These are phyloP conservation scores for Trichoderma atrobrunneum DNA, from an alignment of 2,329 filamentous ascomycete species.

Conservation along the genomic window DNA sequence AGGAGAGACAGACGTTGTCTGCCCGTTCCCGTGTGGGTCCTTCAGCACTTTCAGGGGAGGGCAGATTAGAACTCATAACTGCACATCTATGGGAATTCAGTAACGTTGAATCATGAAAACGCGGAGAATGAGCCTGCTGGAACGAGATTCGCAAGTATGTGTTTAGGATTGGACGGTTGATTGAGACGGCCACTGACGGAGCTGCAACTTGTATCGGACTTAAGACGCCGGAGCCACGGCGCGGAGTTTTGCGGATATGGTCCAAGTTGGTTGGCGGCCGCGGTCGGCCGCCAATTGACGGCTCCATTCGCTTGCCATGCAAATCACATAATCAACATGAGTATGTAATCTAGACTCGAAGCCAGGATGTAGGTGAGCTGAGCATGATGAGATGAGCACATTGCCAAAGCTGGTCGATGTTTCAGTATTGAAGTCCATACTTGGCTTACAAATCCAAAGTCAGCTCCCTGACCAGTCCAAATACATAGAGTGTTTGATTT, in stretches of 20 bases:
- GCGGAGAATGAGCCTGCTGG: background rate
- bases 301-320: background rate
- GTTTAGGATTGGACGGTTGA: background rate
- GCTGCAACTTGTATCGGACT: background rate
- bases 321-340: background rate
- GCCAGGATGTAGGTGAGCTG: background rate
- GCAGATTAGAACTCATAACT: background rate
- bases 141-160: background rate
- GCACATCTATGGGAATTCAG: background rate
- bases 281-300: background rate
- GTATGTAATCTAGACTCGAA: background rate
- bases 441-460: background rate
- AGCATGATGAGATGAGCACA: background rate
- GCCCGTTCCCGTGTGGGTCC: background rate
- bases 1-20: constrained; percentile 14
- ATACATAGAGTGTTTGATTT: background rate
- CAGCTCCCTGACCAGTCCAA: background rate
- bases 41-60: background rate
- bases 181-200: background rate
- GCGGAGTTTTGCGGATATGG: background rate
- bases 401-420: no score
- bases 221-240: background rate
- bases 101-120: background rate
- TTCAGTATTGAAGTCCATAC: no score
- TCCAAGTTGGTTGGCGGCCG: background rate